phyloP scores from a whole-genome alignment of 2,329 filamentous ascomycete genomes.

The Xylariaceae sp. region DNA sequence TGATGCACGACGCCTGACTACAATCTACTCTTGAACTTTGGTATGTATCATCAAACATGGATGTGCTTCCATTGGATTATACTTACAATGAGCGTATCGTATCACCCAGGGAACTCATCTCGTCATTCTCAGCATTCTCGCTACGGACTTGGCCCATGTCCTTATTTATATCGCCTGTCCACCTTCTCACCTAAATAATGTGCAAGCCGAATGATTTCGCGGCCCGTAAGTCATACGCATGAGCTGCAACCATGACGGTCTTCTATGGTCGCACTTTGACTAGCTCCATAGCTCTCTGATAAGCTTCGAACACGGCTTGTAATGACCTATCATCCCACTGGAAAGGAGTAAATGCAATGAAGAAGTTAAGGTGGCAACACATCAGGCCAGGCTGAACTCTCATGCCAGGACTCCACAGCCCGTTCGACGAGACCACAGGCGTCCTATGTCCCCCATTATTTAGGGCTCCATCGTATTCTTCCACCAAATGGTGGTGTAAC shows the following conservation, averaged over 20 bases:
- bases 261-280: conserved; percentile 45
- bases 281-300: conserved; percentile 43
- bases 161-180: conserved; percentile 52
- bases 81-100: conserved; percentile 11
- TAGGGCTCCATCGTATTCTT: conserved; percentile 15
- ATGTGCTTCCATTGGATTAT: too few relatives aligned
- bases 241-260: conserved; percentile 51
- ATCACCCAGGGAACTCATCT: conserved; percentile 16
- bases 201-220: conserved; percentile 47
- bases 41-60: too few relatives aligned
- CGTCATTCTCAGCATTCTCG: conserved; percentile 35
- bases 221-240: conserved; percentile 52
- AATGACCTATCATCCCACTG: conserved; percentile 46
- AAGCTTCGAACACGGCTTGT: conserved; percentile 49
- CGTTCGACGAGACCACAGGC: conserved; percentile 8
- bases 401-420: conserved; percentile 45
- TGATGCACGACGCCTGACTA: too few relatives aligned
- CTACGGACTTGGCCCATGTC: conserved; percentile 39
- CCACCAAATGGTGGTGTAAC: conserved; percentile 17
- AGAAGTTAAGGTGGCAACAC: conserved; percentile 36
- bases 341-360: conserved; percentile 52
- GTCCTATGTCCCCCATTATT: conserved; percentile 9
- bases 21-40: too few relatives aligned
- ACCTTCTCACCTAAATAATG: conserved; percentile 51
- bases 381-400: conserved; percentile 51